Percentiles rank a stretch among this genome's conserved stretches.
Evolutionary conservation across 2,329 filamentous ascomycete genomes (phyloP).

Genomic region (Colletotrichum noveboracense): DNA sequence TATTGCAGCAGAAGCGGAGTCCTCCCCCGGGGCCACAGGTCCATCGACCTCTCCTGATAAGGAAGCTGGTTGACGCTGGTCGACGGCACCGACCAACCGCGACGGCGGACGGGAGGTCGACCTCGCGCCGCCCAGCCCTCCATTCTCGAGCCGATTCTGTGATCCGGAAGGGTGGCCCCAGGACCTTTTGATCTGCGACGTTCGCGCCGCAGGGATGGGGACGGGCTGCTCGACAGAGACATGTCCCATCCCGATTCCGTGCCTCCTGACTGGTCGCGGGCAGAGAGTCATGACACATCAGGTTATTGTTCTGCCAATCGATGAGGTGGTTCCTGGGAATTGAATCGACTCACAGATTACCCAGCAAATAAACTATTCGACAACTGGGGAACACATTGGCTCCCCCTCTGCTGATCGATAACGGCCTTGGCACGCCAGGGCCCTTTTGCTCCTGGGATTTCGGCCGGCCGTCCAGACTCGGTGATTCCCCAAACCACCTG

Average conservation of each 20-base stretch:
- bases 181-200: conserved; percentile 10
- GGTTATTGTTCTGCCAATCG: not conserved
- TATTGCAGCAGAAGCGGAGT: not conserved
- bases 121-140: not conserved
- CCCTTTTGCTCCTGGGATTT: not conserved
- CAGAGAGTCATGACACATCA: not conserved
- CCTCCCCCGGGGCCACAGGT: not conserved
- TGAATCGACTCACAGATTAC: not conserved
- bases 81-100: not conserved
- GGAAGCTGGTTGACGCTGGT: conserved; percentile 5
- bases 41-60: not conserved
- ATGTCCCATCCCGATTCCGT: not conserved
- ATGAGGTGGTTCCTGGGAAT: not conserved
- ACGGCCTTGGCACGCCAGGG: conserved; percentile 1
- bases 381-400: not conserved
- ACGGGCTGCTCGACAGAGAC: not conserved
- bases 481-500: not conserved
- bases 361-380: conserved; percentile 16
- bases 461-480: not conserved
- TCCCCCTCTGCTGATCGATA: not conserved
- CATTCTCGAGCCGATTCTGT: not conserved
- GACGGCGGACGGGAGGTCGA: not conserved
- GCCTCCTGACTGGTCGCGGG: not conserved
- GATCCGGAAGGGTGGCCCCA: not conserved
- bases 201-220: not conserved